Conservation (phyloP, 164 flowering plant species). For the Platanus orientalis region DNA sequence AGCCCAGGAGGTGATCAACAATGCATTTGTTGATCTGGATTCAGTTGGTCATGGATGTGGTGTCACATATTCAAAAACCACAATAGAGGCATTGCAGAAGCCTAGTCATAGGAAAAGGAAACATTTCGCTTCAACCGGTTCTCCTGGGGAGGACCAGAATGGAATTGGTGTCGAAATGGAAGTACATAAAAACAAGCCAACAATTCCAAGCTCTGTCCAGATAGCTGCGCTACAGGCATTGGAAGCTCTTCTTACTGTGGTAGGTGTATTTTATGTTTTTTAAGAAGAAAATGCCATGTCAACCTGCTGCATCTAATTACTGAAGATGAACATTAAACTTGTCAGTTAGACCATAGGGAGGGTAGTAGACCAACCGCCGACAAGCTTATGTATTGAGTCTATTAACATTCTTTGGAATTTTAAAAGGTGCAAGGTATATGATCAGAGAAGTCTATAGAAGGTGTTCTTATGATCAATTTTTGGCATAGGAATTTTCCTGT, state of each 20-base stretch:
- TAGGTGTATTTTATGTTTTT: conserved; percentile 18
- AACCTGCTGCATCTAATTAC: conserved; percentile 3
- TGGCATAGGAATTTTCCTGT: too few relatives aligned
- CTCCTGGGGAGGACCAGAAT: conserved; percentile 30
- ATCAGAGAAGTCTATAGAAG: too few relatives aligned
- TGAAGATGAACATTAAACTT: too few relatives aligned
- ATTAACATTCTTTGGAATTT: too few relatives aligned
- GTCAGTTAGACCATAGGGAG: too few relatives aligned
- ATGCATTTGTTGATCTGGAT: conserved; percentile 52
- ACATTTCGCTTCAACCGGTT: conserved; percentile 27
- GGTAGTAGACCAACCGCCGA: too few relatives aligned
- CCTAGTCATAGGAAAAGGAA: conserved; percentile 59
- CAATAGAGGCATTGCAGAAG: conserved; percentile 20
- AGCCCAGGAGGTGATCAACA: conserved; percentile 48
- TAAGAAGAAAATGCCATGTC: background rate
- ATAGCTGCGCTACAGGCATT: conserved; percentile 81
- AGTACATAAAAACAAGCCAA: conserved; percentile 17
- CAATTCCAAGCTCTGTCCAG: conserved; percentile 45
- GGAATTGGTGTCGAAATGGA: conserved; percentile 24
- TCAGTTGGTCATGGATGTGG: conserved; percentile 15
- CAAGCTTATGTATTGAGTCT: too few relatives aligned
- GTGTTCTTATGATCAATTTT: too few relatives aligned
- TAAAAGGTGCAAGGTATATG: too few relatives aligned
- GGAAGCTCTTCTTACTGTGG: conserved; percentile 79
- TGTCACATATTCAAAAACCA: conserved; percentile 19